Evolutionary conservation across 2,329 filamentous ascomycete genomes (phyloP).

Genomic region (Trichoderma brevicompactum): DNA sequence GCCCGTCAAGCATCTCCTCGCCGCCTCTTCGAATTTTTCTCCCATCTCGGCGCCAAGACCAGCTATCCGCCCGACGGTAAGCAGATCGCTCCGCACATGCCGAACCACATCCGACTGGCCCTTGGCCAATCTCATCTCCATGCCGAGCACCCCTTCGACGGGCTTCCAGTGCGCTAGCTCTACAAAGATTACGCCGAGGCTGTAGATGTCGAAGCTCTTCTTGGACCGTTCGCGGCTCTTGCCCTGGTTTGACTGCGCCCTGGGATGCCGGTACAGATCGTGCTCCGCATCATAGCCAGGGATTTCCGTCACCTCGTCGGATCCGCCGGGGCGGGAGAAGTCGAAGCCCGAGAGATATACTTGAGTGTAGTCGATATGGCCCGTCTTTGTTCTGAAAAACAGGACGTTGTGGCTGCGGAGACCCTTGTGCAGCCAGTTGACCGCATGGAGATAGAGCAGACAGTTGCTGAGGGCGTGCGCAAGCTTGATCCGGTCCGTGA

Average conservation of each 20-base stretch:
- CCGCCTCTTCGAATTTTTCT: constrained; percentile 46
- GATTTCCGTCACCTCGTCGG: constrained; percentile 56
- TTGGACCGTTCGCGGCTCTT: constrained; percentile 45
- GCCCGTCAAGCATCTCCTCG: constrained; percentile 45
- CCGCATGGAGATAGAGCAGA: constrained; percentile 58
- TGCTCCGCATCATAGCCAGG: constrained; percentile 50
- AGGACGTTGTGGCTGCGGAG: constrained; percentile 58
- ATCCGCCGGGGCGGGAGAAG: constrained; percentile 55
- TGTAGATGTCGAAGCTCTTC: constrained; percentile 58
- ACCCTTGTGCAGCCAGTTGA: constrained; percentile 64
- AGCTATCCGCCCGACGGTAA: constrained; percentile 39
- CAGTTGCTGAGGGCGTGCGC: constrained; percentile 58
- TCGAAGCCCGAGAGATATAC: constrained; percentile 60
- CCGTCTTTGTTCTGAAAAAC: constrained; percentile 48
- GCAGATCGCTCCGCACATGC: constrained; percentile 42
- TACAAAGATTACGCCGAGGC: constrained; percentile 55
- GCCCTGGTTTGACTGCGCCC: constrained; percentile 45
- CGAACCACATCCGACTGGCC: constrained; percentile 46
- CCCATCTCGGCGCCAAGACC: constrained; percentile 47
- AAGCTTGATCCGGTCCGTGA: constrained; percentile 57
- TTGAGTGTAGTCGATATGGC: constrained; percentile 44
- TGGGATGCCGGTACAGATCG: constrained; percentile 57
- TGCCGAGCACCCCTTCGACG: constrained; percentile 49
- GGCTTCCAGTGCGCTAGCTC: constrained; percentile 59
- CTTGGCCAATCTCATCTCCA: constrained; percentile 43